phyloP scores from a whole-genome alignment of 768 basidiomycete species.

The Tricholoma bakamatsutake region DNA sequence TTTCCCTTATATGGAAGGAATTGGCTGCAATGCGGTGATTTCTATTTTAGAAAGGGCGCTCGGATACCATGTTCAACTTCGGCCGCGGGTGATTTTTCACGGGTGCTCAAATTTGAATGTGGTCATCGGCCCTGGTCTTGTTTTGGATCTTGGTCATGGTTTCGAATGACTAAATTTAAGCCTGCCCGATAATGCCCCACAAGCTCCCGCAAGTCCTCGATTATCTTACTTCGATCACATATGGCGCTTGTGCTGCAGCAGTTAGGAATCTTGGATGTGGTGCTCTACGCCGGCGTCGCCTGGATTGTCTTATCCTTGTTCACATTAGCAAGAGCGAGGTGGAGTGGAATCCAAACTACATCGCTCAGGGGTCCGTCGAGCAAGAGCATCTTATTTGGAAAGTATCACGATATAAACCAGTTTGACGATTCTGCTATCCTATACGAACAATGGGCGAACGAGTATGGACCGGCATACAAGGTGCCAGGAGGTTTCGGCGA shows the following conservation, averaged over 20 bases:
- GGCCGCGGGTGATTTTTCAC: too few relatives aligned
- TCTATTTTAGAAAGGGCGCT: too few relatives aligned
- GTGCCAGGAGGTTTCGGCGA: conserved; percentile 13
- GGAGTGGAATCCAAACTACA: not conserved
- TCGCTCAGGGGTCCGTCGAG: conserved; percentile 6
- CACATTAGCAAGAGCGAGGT: not conserved
- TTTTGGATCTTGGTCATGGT: too few relatives aligned
- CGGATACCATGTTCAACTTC: too few relatives aligned
- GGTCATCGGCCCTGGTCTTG: too few relatives aligned
- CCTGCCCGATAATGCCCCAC: too few relatives aligned
- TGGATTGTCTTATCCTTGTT: not conserved
- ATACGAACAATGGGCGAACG: conserved; percentile 18
- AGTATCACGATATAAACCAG: conserved; percentile 2
- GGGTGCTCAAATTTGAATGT: too few relatives aligned
- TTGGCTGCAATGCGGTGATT: too few relatives aligned
- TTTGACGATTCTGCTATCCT: conserved; percentile 12
- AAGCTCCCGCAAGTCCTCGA: too few relatives aligned
- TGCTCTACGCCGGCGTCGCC: not conserved
- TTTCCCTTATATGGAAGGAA: too few relatives aligned
- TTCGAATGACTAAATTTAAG: too few relatives aligned
- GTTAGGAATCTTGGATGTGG: not conserved
- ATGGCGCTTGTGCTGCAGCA: not conserved
- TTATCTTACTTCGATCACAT: too few relatives aligned
- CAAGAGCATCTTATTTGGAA: conserved; percentile 6
- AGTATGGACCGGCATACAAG: conserved; percentile 20